Conservation (phyloP, 2,329 filamentous ascomycete genomes). For the Bisporella sp. region DNA sequence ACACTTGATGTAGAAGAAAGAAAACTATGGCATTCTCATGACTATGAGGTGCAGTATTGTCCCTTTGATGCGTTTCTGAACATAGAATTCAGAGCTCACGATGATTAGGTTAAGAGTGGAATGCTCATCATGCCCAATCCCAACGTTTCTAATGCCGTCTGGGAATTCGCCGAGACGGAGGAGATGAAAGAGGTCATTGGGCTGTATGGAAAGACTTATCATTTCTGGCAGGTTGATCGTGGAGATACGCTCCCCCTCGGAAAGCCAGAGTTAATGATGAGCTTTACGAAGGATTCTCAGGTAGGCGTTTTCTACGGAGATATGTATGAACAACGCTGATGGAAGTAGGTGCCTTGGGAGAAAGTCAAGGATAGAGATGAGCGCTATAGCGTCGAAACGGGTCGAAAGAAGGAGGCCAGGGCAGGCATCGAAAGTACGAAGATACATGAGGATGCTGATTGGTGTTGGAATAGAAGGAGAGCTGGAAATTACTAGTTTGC, state of each 20-base stretch:
- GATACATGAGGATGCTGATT: constrained; percentile 39
- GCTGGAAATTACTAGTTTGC: neutral
- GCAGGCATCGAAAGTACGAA: constrained; percentile 41
- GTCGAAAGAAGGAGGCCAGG: constrained; percentile 45
- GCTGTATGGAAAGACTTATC: constrained; percentile 78
- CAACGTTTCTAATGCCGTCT: constrained; percentile 49
- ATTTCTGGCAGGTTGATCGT: constrained; percentile 79
- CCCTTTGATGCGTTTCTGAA: constrained; percentile 58
- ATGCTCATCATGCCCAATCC: constrained; percentile 69
- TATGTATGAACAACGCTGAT: constrained; percentile 18
- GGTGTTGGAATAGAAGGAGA: constrained; percentile 33
- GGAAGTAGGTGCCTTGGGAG: constrained; percentile 27
- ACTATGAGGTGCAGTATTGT: constrained; percentile 52
- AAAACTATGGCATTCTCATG: constrained; percentile 66
- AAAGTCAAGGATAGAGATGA: constrained; percentile 42
- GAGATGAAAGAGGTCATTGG: constrained; percentile 74
- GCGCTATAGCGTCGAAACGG: constrained; percentile 44
- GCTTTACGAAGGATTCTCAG: constrained; percentile 45
- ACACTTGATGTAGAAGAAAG: constrained; percentile 61
- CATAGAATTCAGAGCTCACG: constrained; percentile 58
- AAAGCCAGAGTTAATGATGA: constrained; percentile 56
- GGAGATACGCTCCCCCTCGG: constrained; percentile 51
- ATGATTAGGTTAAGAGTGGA: constrained; percentile 33
- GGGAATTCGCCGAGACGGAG: constrained; percentile 69
- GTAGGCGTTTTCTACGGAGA: constrained; percentile 25